Percentiles rank a stretch among this genome's conserved stretches.
These are phyloP conservation scores for Colletotrichum orbiculare DNA, from an alignment of 2,329 filamentous ascomycete species.

Conservation along the genomic window DNA sequence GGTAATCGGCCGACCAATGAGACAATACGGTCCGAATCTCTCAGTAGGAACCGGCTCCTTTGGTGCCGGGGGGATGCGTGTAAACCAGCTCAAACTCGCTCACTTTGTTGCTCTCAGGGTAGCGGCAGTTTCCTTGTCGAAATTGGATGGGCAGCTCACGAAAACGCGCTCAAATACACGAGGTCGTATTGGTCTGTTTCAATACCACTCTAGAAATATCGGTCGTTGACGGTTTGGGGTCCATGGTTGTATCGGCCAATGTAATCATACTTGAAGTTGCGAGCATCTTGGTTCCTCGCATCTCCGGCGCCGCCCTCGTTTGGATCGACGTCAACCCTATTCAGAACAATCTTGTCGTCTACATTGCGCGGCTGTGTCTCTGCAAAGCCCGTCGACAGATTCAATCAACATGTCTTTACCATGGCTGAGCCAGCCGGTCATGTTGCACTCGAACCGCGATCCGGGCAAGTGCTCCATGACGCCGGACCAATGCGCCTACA, in stretches of 20 bases:
- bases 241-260: too few relatives aligned
- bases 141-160: not conserved
- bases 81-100: constrained; percentile 30
- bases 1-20: not conserved
- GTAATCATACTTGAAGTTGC: too few relatives aligned
- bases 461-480: constrained; percentile 47
- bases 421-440: constrained; percentile 55
- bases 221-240: not conserved
- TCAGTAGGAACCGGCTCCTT: not conserved
- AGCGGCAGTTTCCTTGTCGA: too few relatives aligned
- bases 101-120: constrained; percentile 1
- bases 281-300: too few relatives aligned
- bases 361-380: too few relatives aligned
- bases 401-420: constrained; percentile 22
- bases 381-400: not conserved
- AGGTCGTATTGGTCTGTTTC: not conserved
- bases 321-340: too few relatives aligned
- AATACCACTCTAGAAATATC: not conserved
- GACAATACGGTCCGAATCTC: not conserved
- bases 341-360: too few relatives aligned
- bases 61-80: constrained; percentile 1
- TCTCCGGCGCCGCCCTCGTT: too few relatives aligned
- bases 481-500: constrained; percentile 57
- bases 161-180: not conserved
- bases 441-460: constrained; percentile 51